These are phyloP conservation scores for Talaromyces islandicus DNA, from an alignment of 2,329 filamentous ascomycete species.

Conservation along the genomic window DNA sequence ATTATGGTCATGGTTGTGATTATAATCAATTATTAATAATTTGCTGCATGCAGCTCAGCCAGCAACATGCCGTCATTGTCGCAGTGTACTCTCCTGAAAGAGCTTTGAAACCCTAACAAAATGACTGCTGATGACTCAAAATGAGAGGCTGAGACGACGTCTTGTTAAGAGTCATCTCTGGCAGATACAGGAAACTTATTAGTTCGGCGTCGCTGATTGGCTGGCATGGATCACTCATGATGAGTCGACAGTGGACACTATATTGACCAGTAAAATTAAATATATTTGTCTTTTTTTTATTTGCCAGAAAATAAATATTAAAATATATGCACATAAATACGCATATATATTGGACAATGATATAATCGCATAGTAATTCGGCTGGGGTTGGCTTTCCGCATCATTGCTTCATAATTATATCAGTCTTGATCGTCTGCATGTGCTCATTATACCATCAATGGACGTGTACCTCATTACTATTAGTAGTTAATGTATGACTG, in stretches of 20 bases:
- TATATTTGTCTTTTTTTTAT: neutral
- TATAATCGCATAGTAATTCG: neutral
- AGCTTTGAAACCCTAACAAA: neutral
- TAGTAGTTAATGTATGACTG: neutral
- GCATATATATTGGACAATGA: neutral
- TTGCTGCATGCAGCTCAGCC: neutral
- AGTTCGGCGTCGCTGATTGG: conserved; percentile 2
- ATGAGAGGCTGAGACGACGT: neutral
- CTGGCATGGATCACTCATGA: conserved; percentile 5
- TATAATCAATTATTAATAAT: neutral
- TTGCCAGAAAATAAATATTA: neutral
- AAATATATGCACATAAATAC: neutral
- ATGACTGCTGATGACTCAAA: conserved; percentile 7
- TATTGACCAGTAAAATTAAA: neutral
- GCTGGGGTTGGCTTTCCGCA: neutral
- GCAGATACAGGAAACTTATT: neutral
- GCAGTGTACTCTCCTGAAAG: neutral
- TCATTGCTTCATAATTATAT: neutral
- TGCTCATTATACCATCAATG: neutral
- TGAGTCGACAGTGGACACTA: conserved; percentile 4
- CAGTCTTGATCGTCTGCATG: neutral
- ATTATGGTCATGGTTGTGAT: neutral
- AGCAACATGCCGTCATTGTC: neutral
- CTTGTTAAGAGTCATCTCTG: neutral
- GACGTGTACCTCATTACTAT: neutral